Evolutionary conservation across 2,329 filamentous ascomycete species (phyloP).

Genomic region (Aspergillus cejpii): DNA sequence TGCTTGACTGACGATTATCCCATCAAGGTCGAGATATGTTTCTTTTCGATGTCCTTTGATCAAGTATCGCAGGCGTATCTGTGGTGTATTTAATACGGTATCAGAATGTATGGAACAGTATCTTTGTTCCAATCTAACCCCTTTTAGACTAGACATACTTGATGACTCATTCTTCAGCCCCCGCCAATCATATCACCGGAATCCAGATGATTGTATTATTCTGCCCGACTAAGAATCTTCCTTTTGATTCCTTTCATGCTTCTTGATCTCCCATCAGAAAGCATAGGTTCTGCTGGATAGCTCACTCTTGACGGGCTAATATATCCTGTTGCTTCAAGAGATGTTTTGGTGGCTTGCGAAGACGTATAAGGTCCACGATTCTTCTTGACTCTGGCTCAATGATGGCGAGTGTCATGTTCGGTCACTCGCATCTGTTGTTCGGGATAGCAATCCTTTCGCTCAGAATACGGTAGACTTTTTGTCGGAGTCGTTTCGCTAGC

Average conservation of each 20-base stretch:
- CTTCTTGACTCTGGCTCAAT: constrained; percentile 7
- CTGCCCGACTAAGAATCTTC: too few relatives aligned
- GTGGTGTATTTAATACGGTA: neutral
- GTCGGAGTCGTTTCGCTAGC: too few relatives aligned
- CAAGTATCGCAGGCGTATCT: too few relatives aligned
- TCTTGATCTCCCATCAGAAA: neutral
- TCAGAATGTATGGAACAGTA: neutral
- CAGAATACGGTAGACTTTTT: neutral
- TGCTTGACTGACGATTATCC: too few relatives aligned
- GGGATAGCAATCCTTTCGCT: neutral
- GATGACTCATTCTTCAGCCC: neutral
- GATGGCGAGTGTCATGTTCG: constrained; percentile 18
- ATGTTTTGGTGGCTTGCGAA: constrained; percentile 1
- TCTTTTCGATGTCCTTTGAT: too few relatives aligned
- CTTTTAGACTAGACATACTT: neutral
- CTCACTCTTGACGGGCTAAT: too few relatives aligned
- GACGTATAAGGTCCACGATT: constrained; percentile 1
- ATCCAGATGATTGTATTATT: too few relatives aligned
- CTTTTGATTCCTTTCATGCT: neutral
- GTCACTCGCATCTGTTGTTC: constrained; percentile 4
- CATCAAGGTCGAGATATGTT: too few relatives aligned
- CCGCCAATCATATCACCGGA: neutral
- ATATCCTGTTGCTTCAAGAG: neutral
- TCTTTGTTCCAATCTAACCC: neutral
- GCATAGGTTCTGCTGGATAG: neutral